Evolutionary conservation across 257 asterid genomes (phyloP), one percentile per base, ranked within the genome.

Genomic region (Nicotiana attenuata): DNA sequence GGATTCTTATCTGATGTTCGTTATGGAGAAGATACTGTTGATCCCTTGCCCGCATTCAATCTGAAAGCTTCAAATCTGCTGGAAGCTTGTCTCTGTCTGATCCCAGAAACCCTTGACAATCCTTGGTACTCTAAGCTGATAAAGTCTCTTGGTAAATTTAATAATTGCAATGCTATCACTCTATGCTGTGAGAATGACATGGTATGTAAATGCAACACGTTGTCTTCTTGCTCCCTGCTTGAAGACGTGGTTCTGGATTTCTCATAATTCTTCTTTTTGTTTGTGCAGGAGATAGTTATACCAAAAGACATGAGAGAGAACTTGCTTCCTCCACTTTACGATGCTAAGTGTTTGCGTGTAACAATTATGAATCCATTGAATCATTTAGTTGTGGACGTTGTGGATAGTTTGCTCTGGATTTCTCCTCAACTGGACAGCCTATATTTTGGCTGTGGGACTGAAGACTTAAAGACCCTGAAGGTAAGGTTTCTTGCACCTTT

Each of bases 401-500:
- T 35, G n/a, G 78, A 65, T 80, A 16, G 55, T 65, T 28, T 80
- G 59, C 53, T 80, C 2, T 80, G 83, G 83, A 33, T 80, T 22
- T 76, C 80, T 67, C 83, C 83, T 55, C 61, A 52, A 19, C 45
- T 67, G 47, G 60, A 81, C 20, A 55, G 11, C 50, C 19, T 67
- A 33, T 5, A 35, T 14, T 35, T 13, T 56, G 5, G 4, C 8
- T 2, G 10, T 10, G 10, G 47, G 47, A 1, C 26, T 11, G 6
- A 6, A 8, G 10, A n/a, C 55, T 35, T 10, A 5, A 67, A 67
- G 19, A 35, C 53, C 29, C 53, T 67, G 4, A 45, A 33, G 55
- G 55, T 67, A 59, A 59, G 65, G 3, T n/a, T 59, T n/a, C 65
- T 2, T 56, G 61, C 61, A n/a, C 26, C 2, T 59, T 60, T 22